A percentile compares a stretch with the other conserved stretches of the same genome.
Evolutionary conservation across 768 basidiomycete species (phyloP).

Genomic region (Naganishia vaughanmartiniae): DNA sequence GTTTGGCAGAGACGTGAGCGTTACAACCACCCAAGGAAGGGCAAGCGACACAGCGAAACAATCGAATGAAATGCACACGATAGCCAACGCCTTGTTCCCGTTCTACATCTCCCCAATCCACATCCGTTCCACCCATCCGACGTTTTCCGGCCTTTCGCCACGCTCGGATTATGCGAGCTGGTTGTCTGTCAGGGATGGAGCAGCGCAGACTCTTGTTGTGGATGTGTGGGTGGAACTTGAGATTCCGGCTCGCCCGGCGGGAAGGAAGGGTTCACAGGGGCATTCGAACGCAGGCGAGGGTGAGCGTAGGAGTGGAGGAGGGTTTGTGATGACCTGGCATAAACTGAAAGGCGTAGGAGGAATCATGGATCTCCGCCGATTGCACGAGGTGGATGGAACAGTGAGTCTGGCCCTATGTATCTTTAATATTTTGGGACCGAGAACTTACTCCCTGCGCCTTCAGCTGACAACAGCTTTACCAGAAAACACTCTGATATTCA

Average conservation of each 20-base stretch:
- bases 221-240: constrained; percentile 45
- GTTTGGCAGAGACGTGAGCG: neutral
- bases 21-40: no score
- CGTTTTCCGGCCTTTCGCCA: constrained; percentile 63
- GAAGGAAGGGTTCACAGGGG: no score
- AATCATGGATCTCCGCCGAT: constrained; percentile 31
- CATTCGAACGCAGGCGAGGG: no score
- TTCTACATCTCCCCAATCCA: constrained; percentile 78
- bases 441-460: neutral
- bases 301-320: neutral
- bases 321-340: constrained; percentile 31
- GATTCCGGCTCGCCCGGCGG: neutral
- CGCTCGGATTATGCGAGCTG: constrained; percentile 60
- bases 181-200: constrained; percentile 56
- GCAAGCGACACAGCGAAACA: no score
- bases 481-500: constrained; percentile 42
- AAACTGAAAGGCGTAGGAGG: constrained; percentile 34
- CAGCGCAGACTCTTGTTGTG: constrained; percentile 61
- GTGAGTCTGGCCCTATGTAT: neutral
- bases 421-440: neutral
- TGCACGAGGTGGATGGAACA: constrained; percentile 31
- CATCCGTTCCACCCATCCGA: constrained; percentile 77
- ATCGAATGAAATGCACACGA: neutral
- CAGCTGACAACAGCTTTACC: constrained; percentile 7
- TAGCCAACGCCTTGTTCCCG: constrained; percentile 51